These are phyloP conservation scores for Vitis hybrid DNA, from an alignment of 177 flowering plant genomes.

Conservation along the genomic window DNA sequence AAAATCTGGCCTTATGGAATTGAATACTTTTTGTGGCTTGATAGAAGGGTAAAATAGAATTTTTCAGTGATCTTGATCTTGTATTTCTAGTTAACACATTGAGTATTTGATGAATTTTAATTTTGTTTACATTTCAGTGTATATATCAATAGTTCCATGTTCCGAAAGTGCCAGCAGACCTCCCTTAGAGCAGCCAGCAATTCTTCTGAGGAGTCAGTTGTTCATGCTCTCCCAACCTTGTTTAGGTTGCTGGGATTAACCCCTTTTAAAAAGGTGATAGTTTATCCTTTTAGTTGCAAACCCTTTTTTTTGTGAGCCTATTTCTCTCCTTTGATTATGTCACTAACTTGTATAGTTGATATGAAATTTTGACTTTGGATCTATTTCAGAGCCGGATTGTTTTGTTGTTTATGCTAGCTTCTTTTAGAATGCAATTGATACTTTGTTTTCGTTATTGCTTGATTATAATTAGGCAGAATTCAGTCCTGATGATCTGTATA, in stretches of 20 bases:
- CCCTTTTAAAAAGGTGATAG: slow-evolving; percentile 76
- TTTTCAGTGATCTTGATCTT: background rate
- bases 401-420: background rate
- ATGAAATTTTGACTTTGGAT: too few species aligned
- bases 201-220: slow-evolving; percentile 54
- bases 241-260: slow-evolving; percentile 72
- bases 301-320: background rate
- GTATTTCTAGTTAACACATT: background rate
- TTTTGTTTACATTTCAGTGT: slow-evolving; percentile 46
- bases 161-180: slow-evolving; percentile 56
- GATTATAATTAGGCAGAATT: slow-evolving; percentile 69
- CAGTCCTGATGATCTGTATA: slow-evolving; percentile 73
- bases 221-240: slow-evolving; percentile 87
- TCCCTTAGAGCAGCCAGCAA: slow-evolving; percentile 59
- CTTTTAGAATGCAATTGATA: too few species aligned
- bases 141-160: slow-evolving; percentile 78
- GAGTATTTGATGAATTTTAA: background rate
- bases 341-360: background rate
- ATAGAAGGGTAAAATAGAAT: too few species aligned
- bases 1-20: too few species aligned
- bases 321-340: background rate
- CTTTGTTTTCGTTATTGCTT: background rate
- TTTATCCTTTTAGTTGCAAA: background rate
- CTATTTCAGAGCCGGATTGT: background rate
- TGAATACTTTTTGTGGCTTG: too few species aligned